Base-by-base conservation (phyloP, 2,329 filamentous ascomycete genomes). In the Davidsoniella virescens region DNA sequence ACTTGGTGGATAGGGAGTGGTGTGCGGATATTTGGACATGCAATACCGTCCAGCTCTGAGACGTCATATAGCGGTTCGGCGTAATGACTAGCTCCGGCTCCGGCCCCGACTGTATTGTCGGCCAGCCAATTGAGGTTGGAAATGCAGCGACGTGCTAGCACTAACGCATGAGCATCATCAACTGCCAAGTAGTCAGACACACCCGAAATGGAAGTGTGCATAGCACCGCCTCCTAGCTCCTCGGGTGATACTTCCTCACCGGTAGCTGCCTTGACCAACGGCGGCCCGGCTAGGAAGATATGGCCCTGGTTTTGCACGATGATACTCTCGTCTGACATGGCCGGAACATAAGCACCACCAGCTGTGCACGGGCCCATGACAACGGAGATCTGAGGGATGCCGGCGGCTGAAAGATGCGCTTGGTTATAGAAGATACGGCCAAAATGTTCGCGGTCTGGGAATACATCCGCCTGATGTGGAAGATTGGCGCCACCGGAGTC, bases 401-500 rank as follows among this genome's bases (percentile, higher is more conserved):
- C 87, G 57, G 81, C 68, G 2, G 83, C 76, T 57, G 84, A 92
- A 87, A 96, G 94, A 59, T 86, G 75, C 2, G 92, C 90, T 66
- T 98, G 90, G 67, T 98, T 95, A 72, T 84, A 98, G 71, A 98
- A 98, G 62, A 96, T 94, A 56, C 90, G 85, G 36, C 90, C 87
- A 62, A 98, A 96, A 65, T 96, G 90, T 50, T 95, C 87, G 56
- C 81, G 75, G 64, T 96, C 90, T 1, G 90, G 92, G 64, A 98
- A 96, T 52, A 96, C 90, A 61, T 95, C 86, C 37, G 88, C 83
- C 67, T 98, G 90, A 60, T 95, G 84, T 12, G 88, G 92, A 16
- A 98, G 76, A 64, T 96, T 95, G 52, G 88, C 92, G 56, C 90
- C 90, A 44, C 92, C 90, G 4, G 87, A 94, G 63, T 98, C 90